Evolutionary conservation across 768 basidiomycete genomes (phyloP).

Genomic region (Agrocybe chaxingu): DNA sequence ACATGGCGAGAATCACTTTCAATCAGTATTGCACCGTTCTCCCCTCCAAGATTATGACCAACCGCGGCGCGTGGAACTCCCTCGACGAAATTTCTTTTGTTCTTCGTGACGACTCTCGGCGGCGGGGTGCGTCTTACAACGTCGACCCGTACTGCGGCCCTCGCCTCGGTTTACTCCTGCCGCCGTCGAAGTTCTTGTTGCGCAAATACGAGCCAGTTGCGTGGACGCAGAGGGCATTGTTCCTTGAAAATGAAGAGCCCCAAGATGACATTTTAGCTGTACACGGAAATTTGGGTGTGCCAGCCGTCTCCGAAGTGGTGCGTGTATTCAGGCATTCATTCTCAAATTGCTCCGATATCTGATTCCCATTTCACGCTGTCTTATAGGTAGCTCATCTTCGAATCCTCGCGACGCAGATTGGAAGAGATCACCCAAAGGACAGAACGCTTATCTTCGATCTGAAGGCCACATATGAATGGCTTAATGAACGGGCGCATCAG

Average conservation of each 20-base stretch:
- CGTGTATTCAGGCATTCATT: background rate
- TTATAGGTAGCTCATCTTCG: conserved; percentile 13
- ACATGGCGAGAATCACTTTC: conserved; percentile 1
- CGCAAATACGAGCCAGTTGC: conserved; percentile 16
- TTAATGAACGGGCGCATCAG: conserved; percentile 17
- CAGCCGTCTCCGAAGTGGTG: conserved; percentile 19
- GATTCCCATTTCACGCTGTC: background rate
- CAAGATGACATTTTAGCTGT: conserved; percentile 8
- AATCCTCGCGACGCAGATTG: conserved; percentile 14
- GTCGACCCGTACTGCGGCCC: conserved; percentile 1
- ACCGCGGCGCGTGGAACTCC: background rate
- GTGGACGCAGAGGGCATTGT: conserved; percentile 21
- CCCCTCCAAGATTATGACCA: conserved; percentile 7
- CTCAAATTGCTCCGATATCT: background rate
- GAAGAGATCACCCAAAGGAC: conserved; percentile 8
- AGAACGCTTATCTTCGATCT: conserved; percentile 14
- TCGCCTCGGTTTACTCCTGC: conserved; percentile 6
- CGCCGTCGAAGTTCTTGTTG: conserved; percentile 16
- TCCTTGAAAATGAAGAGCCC: conserved; percentile 12
- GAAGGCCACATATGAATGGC: conserved; percentile 21
- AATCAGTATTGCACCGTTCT: conserved; percentile 1
- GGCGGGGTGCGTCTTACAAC: conserved; percentile 9
- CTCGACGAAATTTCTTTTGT: conserved; percentile 36
- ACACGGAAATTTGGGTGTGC: conserved; percentile 15
- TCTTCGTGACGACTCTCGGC: conserved; percentile 20